Conservation (phyloP, 2,329 filamentous ascomycete genomes). For the Penicillium decumbens region DNA sequence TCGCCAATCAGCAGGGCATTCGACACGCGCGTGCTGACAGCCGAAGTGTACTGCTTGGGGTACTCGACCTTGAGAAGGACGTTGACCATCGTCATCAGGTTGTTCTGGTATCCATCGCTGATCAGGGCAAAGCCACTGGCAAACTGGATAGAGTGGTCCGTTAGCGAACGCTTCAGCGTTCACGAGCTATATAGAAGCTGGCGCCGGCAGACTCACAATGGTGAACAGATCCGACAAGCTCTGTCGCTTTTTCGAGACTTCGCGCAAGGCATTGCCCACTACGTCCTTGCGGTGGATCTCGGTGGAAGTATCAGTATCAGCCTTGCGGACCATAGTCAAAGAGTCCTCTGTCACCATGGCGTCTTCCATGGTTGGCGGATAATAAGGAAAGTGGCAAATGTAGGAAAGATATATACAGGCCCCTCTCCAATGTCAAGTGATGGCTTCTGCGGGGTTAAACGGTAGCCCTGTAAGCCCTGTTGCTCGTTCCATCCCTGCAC, state of each 20-base stretch:
- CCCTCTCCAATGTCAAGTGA: neutral
- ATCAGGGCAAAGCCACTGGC: constrained; percentile 29
- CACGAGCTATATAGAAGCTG: neutral
- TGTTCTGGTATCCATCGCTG: constrained; percentile 32
- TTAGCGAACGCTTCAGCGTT: neutral
- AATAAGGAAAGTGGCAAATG: neutral
- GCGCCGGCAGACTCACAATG: constrained; percentile 16
- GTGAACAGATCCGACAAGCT: constrained; percentile 28
- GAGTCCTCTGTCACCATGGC: neutral
- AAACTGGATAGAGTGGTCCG: constrained; percentile 13
- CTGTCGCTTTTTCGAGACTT: constrained; percentile 21
- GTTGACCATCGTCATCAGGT: constrained; percentile 31
- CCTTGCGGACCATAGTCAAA: neutral
- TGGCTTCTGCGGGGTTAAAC: neutral
- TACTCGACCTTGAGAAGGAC: constrained; percentile 28
- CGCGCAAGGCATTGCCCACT: constrained; percentile 6
- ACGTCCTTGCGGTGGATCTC: neutral
- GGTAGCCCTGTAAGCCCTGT: neutral
- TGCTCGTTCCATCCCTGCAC: neutral
- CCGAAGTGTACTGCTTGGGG: constrained; percentile 22
- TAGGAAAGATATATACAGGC: neutral
- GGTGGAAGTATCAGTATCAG: neutral
- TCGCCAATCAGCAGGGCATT: constrained; percentile 29
- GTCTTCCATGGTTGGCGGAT: neutral
- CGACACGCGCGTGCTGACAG: constrained; percentile 28